phyloP scores from a whole-genome alignment of 805 yeast species.

The Zygosaccharomyces lentus region DNA sequence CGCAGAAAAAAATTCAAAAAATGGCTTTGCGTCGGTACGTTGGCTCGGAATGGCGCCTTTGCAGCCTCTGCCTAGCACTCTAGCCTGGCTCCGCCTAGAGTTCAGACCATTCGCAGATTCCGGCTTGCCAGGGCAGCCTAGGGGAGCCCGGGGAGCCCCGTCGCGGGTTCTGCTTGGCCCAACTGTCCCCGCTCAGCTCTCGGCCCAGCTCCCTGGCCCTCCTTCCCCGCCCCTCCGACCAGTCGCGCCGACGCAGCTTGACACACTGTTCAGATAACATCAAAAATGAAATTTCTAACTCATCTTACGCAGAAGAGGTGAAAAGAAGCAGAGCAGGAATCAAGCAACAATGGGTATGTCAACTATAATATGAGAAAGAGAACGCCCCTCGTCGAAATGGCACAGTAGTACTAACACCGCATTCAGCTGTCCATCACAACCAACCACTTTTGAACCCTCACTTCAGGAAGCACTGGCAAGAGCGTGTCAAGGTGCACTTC shows the following conservation, averaged over 20 bases:
- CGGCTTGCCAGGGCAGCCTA: too few species aligned
- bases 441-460: slow-evolving; percentile 98
- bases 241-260: slow-evolving; percentile 3
- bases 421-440: slow-evolving; percentile 93
- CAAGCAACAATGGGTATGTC: slow-evolving; percentile 44
- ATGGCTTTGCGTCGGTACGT: neutral
- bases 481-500: slow-evolving; percentile 98
- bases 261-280: slow-evolving; percentile 1
- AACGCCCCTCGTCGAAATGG: neutral
- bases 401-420: neutral
- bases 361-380: neutral
- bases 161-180: neutral
- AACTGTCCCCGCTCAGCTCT: neutral
- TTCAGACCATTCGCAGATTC: too few species aligned
- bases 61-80: neutral
- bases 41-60: too few species aligned
- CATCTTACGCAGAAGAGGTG: slow-evolving; percentile 1
- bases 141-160: neutral
- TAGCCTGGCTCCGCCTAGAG: neutral
- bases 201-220: too few species aligned
- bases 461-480: slow-evolving; percentile 99
- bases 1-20: too few species aligned
- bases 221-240: neutral
- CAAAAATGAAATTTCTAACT: neutral
- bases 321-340: slow-evolving; percentile 29